phyloP scores from a whole-genome alignment of 2,329 filamentous ascomycete species.

The Phoma sp. region DNA sequence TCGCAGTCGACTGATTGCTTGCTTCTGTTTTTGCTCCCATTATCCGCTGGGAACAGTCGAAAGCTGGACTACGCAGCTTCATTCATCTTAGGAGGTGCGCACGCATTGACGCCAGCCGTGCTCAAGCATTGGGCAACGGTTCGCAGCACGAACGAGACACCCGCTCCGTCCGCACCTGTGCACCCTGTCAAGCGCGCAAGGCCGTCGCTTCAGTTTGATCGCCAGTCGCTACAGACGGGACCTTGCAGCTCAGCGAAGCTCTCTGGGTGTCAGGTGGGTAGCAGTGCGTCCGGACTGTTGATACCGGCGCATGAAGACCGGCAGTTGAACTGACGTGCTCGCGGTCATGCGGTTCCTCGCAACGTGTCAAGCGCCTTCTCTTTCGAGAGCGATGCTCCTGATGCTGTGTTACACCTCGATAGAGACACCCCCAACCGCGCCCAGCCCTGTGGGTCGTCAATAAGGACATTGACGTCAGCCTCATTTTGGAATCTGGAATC shows the following conservation, averaged over 20 bases:
- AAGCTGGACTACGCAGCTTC: not conserved
- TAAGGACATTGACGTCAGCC: conserved; percentile 14
- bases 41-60: too few species aligned
- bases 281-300: not conserved
- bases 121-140: conserved; percentile 18
- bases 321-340: conserved; percentile 4
- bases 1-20: too few species aligned
- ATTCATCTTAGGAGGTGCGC: not conserved
- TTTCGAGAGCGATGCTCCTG: conserved; percentile 10
- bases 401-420: conserved; percentile 13
- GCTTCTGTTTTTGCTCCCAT: not conserved
- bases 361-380: conserved; percentile 19
- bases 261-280: conserved; percentile 15
- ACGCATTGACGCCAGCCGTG: not conserved
- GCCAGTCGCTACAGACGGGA: conserved; percentile 11
- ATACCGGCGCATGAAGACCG: conserved; percentile 2
- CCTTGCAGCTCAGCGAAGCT: conserved; percentile 13
- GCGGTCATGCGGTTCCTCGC: conserved; percentile 3
- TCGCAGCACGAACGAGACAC: conserved; percentile 15
- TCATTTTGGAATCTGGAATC: conserved; percentile 16
- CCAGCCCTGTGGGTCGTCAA: conserved; percentile 11
- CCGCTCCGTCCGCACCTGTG: conserved; percentile 17
- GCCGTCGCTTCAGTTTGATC: conserved; percentile 18
- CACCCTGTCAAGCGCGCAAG: conserved; percentile 28
- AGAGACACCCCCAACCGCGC: conserved; percentile 13